Percentiles rank a stretch among this genome's conserved stretches.
These are phyloP conservation scores for Alnus glutinosa DNA, from an alignment of 306 rosid genomes.

Conservation along the genomic window DNA sequence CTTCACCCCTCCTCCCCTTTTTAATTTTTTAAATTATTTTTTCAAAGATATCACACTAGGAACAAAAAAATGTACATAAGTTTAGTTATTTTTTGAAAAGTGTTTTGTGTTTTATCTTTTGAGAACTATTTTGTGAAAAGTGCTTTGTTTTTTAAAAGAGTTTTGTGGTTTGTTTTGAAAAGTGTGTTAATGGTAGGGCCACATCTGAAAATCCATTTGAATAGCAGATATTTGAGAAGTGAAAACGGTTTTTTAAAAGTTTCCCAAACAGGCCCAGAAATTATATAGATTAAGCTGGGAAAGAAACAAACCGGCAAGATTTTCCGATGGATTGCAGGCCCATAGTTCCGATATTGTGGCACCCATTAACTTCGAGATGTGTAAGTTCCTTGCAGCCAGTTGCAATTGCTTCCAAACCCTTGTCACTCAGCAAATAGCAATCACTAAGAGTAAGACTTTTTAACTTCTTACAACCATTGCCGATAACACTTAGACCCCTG, in stretches of 20 bases:
- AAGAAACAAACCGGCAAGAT: slow-evolving; percentile 74
- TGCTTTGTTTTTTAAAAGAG: no score
- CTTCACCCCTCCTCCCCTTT: neutral
- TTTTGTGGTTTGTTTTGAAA: no score
- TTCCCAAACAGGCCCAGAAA: neutral
- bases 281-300: slow-evolving; percentile 27
- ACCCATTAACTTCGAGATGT: slow-evolving; percentile 93
- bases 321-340: slow-evolving; percentile 85
- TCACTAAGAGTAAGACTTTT: slow-evolving; percentile 81
- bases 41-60: no score
- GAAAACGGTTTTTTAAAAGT: no score
- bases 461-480: slow-evolving; percentile 87
- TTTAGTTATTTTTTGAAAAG: no score
- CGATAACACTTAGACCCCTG: slow-evolving; percentile 81
- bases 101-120: no score
- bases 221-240: no score
- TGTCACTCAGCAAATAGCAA: slow-evolving; percentile 85
- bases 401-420: slow-evolving; percentile 91
- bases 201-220: no score
- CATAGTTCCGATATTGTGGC: slow-evolving; percentile 86
- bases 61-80: no score
- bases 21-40: no score
- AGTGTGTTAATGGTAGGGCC: no score
- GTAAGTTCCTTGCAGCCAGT: slow-evolving; percentile 85
- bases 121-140: no score